Evolutionary conservation across 306 rosid genomes (phyloP), one percentile per base, ranked within the genome.

Genomic region (Dicorynia guianensis): DNA sequence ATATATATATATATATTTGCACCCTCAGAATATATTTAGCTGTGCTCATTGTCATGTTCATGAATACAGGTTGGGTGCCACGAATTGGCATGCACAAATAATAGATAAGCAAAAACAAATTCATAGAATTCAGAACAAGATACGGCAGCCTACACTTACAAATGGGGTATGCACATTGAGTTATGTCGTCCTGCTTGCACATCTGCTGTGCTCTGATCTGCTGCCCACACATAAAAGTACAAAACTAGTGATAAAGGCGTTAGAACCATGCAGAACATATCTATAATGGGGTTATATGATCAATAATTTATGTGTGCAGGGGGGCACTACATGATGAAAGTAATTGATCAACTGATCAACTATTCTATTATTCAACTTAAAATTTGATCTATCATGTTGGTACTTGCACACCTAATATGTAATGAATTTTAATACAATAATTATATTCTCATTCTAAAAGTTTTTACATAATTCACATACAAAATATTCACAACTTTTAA

Each of bases 81-180:
- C 25, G 54, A 20, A 56, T 12, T 55, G 59, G 47, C 47, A 34
- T 15, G 48, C 69, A 63, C 33, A 39, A 53, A 74, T 13, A 25
- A 25, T 34, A 8, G 49, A 62, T 36, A 43, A 42, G 47, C 33
- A 66, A 43, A 59, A 46, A 47, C 49, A 58, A 12, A 57, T 76
- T 56, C 74, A 67, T 36, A 46, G 60, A 76, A 66, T 18, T 44
- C 15, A 34, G 67, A 17, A 76, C 10, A 56, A 66, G 42, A 43
- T 19, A 76, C 80, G 11, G 42, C 30, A 19, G 30, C 30, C 46
- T 40, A 7, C 46, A 40, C 9, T 4, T 40, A 40, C 6, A 63
- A 3, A 30, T 4, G 6, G 5, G 9, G 4, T 19, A 25, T 1
- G n/a, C 13, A 11, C 50, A 4, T 46, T 13, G n/a, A 11, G 43